phyloP scores from a whole-genome alignment of 176 grass and related monocot species.

The Aechmea fasciata region DNA sequence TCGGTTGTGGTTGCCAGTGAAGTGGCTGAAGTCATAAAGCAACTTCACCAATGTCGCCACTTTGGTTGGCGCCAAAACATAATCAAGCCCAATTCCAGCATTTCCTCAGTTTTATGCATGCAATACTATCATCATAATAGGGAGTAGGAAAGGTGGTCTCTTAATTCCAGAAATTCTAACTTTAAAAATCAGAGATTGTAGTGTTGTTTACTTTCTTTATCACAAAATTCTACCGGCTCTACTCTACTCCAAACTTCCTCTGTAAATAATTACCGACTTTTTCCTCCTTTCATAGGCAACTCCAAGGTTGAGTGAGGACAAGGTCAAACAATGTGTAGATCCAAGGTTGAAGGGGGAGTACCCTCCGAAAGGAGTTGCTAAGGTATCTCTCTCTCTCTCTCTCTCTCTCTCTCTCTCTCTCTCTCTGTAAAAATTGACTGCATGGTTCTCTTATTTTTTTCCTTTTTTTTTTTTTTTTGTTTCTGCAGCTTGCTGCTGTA shows the following conservation, averaged over 20 bases:
- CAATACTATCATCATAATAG: too few relatives aligned
- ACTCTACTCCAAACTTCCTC: too few relatives aligned
- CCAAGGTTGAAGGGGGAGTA: conserved; percentile 75
- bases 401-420: neutral
- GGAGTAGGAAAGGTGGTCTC: too few relatives aligned
- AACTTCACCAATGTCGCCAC: too few relatives aligned
- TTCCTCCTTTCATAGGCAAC: conserved; percentile 44
- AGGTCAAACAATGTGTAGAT: conserved; percentile 78
- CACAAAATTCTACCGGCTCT: too few relatives aligned
- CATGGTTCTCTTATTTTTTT: neutral
- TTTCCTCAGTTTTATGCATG: too few relatives aligned
- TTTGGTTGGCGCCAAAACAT: neutral
- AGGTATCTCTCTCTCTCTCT: conserved; percentile 34
- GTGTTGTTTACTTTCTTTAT: too few relatives aligned
- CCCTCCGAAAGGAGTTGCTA: conserved; percentile 65
- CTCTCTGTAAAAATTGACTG: neutral
- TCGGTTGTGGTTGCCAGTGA: too few relatives aligned
- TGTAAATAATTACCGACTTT: neutral
- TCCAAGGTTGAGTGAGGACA: conserved; percentile 67
- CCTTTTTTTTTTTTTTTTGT: conserved; percentile 2
- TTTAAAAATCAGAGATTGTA: too few relatives aligned
- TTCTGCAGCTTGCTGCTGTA: conserved; percentile 64
- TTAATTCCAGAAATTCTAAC: too few relatives aligned
- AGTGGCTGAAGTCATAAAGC: too few relatives aligned
- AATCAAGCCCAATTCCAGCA: too few relatives aligned